Conservation (phyloP, 1,139 yeast species). For the Fermentozyma sake region DNA sequence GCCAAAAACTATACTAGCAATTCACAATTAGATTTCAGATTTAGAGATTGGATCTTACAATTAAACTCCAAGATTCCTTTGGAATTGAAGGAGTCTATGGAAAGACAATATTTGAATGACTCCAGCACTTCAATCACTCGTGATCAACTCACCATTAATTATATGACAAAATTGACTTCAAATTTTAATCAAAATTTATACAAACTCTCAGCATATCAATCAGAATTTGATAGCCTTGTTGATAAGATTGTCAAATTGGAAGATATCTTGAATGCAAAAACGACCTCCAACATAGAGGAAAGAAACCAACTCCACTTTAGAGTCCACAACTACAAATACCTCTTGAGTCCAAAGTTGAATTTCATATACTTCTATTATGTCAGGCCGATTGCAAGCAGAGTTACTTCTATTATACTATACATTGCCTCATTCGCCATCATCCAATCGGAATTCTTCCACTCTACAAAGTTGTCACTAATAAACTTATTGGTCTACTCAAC, state of each 20-base stretch:
- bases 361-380: slow-evolving; percentile 37
- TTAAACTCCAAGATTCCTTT: slow-evolving; percentile 30
- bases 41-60: slow-evolving; percentile 40
- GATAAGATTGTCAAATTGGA: slow-evolving; percentile 34
- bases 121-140: slow-evolving; percentile 19
- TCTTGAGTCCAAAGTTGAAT: slow-evolving; percentile 26
- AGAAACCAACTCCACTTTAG: slow-evolving; percentile 30
- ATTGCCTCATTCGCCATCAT: slow-evolving; percentile 47
- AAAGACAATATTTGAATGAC: slow-evolving; percentile 24
- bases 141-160: slow-evolving; percentile 32
- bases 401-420: slow-evolving; percentile 36
- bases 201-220: slow-evolving; percentile 37
- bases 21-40: slow-evolving; percentile 23
- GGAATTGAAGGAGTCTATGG: slow-evolving; percentile 32
- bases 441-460: slow-evolving; percentile 73
- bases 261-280: slow-evolving; percentile 34
- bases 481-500: slow-evolving; percentile 39
- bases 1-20: slow-evolving; percentile 31
- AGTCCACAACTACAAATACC: slow-evolving; percentile 14
- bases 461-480: slow-evolving; percentile 59
- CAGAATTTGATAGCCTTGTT: slow-evolving; percentile 37
- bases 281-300: slow-evolving; percentile 15
- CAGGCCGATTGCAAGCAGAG: slow-evolving; percentile 43
- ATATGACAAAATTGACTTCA: slow-evolving; percentile 33
- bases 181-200: slow-evolving; percentile 35